These are phyloP conservation scores for Elaeagnus macrophylla DNA, from an alignment of 306 rosid species.

Conservation along the genomic window DNA sequence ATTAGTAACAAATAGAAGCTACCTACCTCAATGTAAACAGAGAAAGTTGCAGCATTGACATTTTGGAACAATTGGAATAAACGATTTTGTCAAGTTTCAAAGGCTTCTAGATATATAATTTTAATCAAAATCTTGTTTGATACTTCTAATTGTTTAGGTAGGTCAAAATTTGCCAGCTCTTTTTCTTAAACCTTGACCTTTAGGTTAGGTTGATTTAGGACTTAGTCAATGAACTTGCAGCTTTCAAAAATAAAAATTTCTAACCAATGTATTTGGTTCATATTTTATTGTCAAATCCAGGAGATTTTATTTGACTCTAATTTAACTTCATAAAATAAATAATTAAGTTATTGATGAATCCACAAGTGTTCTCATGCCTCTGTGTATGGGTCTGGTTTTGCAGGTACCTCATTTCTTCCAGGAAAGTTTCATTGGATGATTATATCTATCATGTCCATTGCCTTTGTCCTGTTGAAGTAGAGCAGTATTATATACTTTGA, in stretches of 20 bases:
- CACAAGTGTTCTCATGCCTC: not conserved
- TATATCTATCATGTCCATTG: slow-evolving; percentile 34
- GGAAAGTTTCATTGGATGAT: slow-evolving; percentile 43
- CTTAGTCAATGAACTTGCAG: not conserved
- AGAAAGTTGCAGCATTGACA: not conserved
- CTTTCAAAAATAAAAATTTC: too few relatives aligned
- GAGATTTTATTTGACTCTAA: not conserved
- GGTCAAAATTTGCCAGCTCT: slow-evolving; percentile 2
- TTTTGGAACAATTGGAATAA: not conserved
- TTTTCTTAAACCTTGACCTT: too few relatives aligned
- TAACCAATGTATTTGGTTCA: too few relatives aligned
- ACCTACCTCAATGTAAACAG: not conserved
- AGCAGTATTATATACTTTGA: not conserved
- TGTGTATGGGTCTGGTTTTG: slow-evolving; percentile 9
- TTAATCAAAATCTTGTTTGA: not conserved
- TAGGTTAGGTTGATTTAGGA: not conserved
- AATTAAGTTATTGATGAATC: too few relatives aligned
- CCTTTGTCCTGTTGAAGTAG: slow-evolving; percentile 43
- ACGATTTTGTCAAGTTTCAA: not conserved
- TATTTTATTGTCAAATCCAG: not conserved
- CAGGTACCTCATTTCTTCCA: slow-evolving; percentile 38
- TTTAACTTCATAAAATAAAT: not conserved
- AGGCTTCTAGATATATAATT: not conserved
- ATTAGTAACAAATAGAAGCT: too few relatives aligned
- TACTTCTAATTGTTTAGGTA: slow-evolving; percentile 2